Base-by-base conservation (phyloP, 495 filamentous ascomycete species). In the Lichina pygmaea region DNA sequence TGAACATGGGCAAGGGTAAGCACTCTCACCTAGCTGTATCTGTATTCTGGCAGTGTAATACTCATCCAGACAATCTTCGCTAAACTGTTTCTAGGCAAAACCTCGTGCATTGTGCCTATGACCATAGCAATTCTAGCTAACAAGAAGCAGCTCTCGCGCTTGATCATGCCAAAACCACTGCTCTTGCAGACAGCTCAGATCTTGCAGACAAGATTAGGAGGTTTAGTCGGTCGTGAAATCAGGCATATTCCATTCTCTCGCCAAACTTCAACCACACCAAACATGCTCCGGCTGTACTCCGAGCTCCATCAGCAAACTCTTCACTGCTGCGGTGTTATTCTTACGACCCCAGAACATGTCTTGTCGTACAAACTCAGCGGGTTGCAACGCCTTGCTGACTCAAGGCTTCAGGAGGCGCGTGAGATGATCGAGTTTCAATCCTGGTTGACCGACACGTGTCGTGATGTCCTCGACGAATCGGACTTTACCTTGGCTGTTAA, bases 381-480 rank as follows among this genome's bases (percentile, higher is more conserved):
- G 2, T 53, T 64, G 16, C 68, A 73, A 49, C 54, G 58, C n/a
- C 57, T 72, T 2, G 55, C 58, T 0, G 65, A 71, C 49, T 50
- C 46, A 0, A 51, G 58, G 13, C 15, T 62, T 11, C 40, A 55
- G 10, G 58, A 61, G 45, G 68, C 67, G 0, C 44, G 10, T 3
- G 44, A 49, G 7, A 67, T 73, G 59, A 57, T 66, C 39, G 53
- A 49, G 17, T 54, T 65, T 4, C 66, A 75, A 48, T 42, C 37
- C 6, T 72, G 68, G 68, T 41, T 75, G 4, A 54, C 60, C 17
- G 13, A 47, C 0, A 48, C 48, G 31, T 62, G 57, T 34, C 62
- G 68, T 9, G 71, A 75, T 51, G 56, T 75, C 2, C 50, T 75
- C 0, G 71, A 74, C 50, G 71, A 75, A 47, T 70, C 58, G 7